These are phyloP conservation scores for Huiozyma naganishii DNA, from an alignment of 805 yeast genomes.

Conservation along the genomic window DNA sequence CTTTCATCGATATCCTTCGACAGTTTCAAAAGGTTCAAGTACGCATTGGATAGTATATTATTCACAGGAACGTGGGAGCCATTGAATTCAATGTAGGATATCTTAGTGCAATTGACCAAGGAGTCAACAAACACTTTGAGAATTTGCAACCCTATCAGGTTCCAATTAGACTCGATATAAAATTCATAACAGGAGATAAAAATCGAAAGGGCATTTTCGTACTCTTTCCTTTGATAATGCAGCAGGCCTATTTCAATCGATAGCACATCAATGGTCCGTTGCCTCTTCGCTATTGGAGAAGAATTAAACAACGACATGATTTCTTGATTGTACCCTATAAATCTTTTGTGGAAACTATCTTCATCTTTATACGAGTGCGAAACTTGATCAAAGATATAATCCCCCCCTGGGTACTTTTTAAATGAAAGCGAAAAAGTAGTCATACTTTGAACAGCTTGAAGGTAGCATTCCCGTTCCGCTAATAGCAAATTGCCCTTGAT, in stretches of 20 bases:
- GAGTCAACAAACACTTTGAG: slow-evolving; percentile 61
- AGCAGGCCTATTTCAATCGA: slow-evolving; percentile 72
- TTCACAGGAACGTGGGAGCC: slow-evolving; percentile 18
- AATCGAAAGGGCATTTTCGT: slow-evolving; percentile 49
- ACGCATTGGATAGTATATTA: slow-evolving; percentile 22
- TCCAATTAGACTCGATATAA: slow-evolving; percentile 68
- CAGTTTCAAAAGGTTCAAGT: slow-evolving; percentile 20
- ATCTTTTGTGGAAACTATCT: slow-evolving; percentile 26
- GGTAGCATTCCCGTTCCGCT: slow-evolving; percentile 31
- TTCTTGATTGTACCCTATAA: slow-evolving; percentile 42
- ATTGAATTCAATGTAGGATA: slow-evolving; percentile 15
- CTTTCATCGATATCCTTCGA: slow-evolving; percentile 10
- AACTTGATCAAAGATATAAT: slow-evolving; percentile 7
- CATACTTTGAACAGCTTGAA: slow-evolving; percentile 15
- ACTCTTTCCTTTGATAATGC: slow-evolving; percentile 47
- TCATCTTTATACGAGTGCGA: slow-evolving; percentile 12
- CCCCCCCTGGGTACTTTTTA: slow-evolving; percentile 1
- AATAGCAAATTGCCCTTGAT: slow-evolving; percentile 34
- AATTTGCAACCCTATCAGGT: slow-evolving; percentile 51
- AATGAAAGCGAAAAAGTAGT: slow-evolving; percentile 9
- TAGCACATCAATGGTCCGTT: slow-evolving; percentile 59
- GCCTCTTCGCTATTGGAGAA: slow-evolving; percentile 27
- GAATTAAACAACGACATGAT: slow-evolving; percentile 11
- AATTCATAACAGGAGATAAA: slow-evolving; percentile 59
- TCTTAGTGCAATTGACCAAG: slow-evolving; percentile 29